Conservation (phyloP, 208 protist species). For the Leptomonas seymouri region DNA sequence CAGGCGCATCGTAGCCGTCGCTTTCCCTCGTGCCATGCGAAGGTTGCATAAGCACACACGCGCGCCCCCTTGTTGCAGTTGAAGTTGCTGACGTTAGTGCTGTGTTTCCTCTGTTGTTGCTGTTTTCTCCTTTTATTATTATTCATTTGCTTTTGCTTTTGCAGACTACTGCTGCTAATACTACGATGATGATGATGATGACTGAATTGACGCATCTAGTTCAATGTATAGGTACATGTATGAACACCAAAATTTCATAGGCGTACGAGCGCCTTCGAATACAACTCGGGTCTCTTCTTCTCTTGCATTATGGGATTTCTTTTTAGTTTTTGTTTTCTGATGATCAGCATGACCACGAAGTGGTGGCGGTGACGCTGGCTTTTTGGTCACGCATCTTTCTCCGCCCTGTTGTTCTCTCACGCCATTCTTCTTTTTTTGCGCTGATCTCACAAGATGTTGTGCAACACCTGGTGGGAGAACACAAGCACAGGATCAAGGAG, state of each 20-base stretch:
- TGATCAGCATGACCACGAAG: not conserved
- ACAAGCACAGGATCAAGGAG: not conserved
- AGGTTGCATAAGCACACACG: too few species aligned
- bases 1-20: too few species aligned
- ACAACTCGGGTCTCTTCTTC: not conserved
- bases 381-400: too few species aligned
- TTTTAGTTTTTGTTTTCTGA: slow-evolving; percentile 16
- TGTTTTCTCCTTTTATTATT: not conserved
- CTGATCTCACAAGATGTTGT: slow-evolving; percentile 1
- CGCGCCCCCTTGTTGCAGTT: too few species aligned
- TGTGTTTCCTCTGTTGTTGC: not conserved
- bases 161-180: too few species aligned
- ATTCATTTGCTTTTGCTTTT: too few species aligned
- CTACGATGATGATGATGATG: too few species aligned
- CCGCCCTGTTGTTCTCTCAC: too few species aligned
- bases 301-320: not conserved
- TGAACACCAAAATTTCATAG: not conserved
- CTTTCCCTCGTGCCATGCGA: too few species aligned
- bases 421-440: not conserved
- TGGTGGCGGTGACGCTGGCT: too few species aligned
- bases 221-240: not conserved
- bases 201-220: too few species aligned
- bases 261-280: slow-evolving; percentile 2
- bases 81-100: too few species aligned
- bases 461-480: not conserved